Base-by-base conservation (phyloP, 768 basidiomycete species). In the Amanita rimosa region DNA sequence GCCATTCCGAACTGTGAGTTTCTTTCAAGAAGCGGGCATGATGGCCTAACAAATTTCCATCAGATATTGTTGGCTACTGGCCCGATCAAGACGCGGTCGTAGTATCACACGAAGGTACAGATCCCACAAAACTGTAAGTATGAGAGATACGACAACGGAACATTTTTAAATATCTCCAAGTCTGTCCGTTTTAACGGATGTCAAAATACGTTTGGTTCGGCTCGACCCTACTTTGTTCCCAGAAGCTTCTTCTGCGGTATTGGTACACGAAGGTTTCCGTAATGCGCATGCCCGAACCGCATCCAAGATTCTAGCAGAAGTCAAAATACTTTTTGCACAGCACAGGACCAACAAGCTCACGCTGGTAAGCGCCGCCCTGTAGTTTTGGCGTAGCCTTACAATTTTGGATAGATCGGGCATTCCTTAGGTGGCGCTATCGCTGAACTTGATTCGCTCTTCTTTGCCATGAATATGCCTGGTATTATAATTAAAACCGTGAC, bases 31-130 rank as follows among this genome's bases (percentile, higher is more conserved):
- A 40, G 42, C 36, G 16, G 38, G 14, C 21, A 24, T 34, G 34
- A 26, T 16, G 31, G 24, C 38, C 46, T 43, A 31, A 49, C 6
- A 10, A 16, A 40, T 43, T 24, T 6, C 38, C 31, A 19, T 4
- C 47, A 79, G 77, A 64, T 54, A 79, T 70, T 54, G 76, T 80
- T 16, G 79, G 80, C 6, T 78, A 73, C 54, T 79, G 75, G 67
- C 71, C 73, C 1, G 52, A 63, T 6, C 61, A 72, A 51, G 66
- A 71, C 48, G 65, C 76, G 2, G 68, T 81, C 33, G 69, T 82
- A n/a, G 76, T 81, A 6, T 73, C 73, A 1, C 79, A 81, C 53
- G 67, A 82, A 56, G 80, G 80, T 13, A 81, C 80, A 4, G 75
- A 82, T 51, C 75, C 78, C 6, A 70, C 63, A 0, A 58, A 74